These are phyloP conservation scores for Teratosphaeria destructans DNA, from an alignment of 2,329 filamentous ascomycete genomes.

Conservation along the genomic window DNA sequence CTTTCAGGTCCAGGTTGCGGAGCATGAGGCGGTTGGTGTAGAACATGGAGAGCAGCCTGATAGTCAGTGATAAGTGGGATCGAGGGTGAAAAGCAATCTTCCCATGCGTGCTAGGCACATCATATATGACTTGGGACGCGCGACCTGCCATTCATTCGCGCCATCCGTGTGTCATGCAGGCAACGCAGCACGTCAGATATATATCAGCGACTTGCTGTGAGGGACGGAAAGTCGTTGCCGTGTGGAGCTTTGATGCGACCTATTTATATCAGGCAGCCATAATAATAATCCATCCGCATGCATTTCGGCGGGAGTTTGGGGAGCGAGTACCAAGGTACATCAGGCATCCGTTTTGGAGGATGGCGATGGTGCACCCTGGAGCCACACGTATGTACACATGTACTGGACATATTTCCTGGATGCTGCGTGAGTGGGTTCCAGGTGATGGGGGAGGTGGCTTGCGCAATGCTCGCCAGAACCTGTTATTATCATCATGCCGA, in stretches of 20 bases:
- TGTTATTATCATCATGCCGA: neutral
- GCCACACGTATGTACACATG: too few species aligned
- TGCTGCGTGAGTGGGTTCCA: neutral
- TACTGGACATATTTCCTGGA: neutral
- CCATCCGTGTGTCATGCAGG: too few species aligned
- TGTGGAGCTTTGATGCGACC: too few species aligned
- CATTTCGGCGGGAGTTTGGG: neutral
- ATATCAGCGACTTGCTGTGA: too few species aligned
- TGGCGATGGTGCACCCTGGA: neutral
- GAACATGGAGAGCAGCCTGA: neutral
- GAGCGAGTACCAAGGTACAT: neutral
- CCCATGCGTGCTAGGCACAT: neutral
- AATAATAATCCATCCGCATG: neutral
- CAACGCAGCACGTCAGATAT: too few species aligned
- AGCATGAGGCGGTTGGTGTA: conserved; percentile 2
- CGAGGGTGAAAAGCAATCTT: too few species aligned
- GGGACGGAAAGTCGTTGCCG: too few species aligned
- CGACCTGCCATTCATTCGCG: too few species aligned
- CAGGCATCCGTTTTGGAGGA: neutral
- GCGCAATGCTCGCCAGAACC: neutral
- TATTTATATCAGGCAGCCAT: neutral
- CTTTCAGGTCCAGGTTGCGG: neutral
- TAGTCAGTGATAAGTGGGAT: neutral
- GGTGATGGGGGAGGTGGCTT: neutral
- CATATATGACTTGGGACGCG: neutral